Evolutionary conservation across 345 rosid species (phyloP).

Genomic region (Limnanthes douglasii): DNA sequence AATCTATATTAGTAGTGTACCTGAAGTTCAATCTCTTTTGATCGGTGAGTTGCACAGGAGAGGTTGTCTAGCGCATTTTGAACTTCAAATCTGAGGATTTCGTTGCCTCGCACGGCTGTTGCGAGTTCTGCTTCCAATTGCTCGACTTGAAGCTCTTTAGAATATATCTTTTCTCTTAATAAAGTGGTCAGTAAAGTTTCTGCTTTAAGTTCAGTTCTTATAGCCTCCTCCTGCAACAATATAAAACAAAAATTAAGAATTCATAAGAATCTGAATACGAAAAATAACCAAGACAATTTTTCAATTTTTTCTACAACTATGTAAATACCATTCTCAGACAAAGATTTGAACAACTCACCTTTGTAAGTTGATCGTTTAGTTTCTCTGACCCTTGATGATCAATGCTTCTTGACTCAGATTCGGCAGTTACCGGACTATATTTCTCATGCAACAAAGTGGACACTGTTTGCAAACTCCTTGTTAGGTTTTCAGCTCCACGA

Average conservation of each 20-base stretch:
- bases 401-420: slow-evolving; percentile 11
- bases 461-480: slow-evolving; percentile 60
- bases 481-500: slow-evolving; percentile 51
- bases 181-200: slow-evolving; percentile 58
- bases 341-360: slow-evolving; percentile 26
- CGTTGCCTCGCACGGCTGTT: slow-evolving; percentile 61
- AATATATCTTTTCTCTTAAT: slow-evolving; percentile 69
- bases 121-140: slow-evolving; percentile 82
- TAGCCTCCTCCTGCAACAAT: slow-evolving; percentile 22
- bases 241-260: slow-evolving; percentile 1
- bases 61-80: slow-evolving; percentile 56
- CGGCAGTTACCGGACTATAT: slow-evolving; percentile 21
- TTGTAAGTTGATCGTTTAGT: slow-evolving; percentile 22
- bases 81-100: slow-evolving; percentile 56
- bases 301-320: no score
- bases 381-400: slow-evolving; percentile 11
- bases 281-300: no score
- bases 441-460: slow-evolving; percentile 56
- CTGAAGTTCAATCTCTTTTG: slow-evolving; percentile 82
- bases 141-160: slow-evolving; percentile 70
- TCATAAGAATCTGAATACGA: background rate
- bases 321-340: background rate
- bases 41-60: slow-evolving; percentile 42
- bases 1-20: slow-evolving; percentile 11
- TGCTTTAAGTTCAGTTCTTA: slow-evolving; percentile 54